A percentile compares a stretch with the other conserved stretches of the same genome.
Conservation (phyloP, 345 rosid species). For the Boechera retrofracta region DNA sequence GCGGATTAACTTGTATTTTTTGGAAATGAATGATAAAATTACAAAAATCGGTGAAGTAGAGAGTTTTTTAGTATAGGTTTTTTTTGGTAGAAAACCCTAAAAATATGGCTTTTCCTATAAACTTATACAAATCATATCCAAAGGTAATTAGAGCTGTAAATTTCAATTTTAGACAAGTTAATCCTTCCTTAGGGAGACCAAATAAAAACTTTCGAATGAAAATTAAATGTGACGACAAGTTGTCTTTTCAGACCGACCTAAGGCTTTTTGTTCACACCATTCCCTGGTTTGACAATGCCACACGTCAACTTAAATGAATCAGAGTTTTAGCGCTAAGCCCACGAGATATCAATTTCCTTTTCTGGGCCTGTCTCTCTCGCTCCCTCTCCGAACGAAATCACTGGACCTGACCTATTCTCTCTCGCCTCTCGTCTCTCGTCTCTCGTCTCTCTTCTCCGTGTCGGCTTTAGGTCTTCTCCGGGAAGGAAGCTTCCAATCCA, state of each 20-base stretch:
- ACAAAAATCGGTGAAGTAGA: too few species aligned
- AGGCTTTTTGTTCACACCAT: conserved; percentile 15
- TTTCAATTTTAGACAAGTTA: neutral
- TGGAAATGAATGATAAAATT: too few species aligned
- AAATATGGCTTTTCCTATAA: neutral
- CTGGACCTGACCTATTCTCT: conserved; percentile 37
- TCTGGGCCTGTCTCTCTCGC: conserved; percentile 44
- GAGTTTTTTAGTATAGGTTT: too few species aligned
- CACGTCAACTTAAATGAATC: conserved; percentile 37
- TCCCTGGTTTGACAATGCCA: conserved; percentile 38
- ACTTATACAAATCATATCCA: neutral
- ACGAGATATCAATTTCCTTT: neutral
- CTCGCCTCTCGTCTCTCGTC: conserved; percentile 1
- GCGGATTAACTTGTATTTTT: too few species aligned
- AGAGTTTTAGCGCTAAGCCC: conserved; percentile 35
- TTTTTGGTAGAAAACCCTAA: too few species aligned
- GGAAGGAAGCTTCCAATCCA: conserved; percentile 26
- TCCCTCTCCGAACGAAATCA: conserved; percentile 16
- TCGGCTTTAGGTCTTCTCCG: conserved; percentile 44
- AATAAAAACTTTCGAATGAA: neutral
- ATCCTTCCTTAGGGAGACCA: neutral
- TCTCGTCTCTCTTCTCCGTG: conserved; percentile 29
- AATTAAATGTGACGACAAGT: conserved; percentile 16
- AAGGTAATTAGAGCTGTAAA: neutral
- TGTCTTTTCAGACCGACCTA: conserved; percentile 27